Percentiles rank a stretch among this genome's conserved stretches.
Conservation (phyloP, 768 basidiomycete genomes). For the Gautieria morchelliformis region DNA sequence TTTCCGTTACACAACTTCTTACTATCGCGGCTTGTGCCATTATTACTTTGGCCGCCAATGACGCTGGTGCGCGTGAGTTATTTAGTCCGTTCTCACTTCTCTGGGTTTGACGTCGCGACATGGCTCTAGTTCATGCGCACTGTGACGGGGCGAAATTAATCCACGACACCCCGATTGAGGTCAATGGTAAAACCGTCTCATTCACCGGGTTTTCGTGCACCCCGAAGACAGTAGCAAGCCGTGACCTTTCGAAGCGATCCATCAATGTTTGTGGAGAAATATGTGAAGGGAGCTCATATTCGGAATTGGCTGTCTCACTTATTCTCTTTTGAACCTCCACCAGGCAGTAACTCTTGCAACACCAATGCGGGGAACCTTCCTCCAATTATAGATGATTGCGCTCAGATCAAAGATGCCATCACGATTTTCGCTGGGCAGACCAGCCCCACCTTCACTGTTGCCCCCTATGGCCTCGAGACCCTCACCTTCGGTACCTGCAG, state of each 20-base stretch:
- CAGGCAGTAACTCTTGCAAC: slow-evolving; percentile 3
- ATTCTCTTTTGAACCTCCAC: not conserved
- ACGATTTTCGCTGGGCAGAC: not conserved
- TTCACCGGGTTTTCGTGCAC: not conserved
- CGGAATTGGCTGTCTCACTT: not conserved
- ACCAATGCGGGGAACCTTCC: slow-evolving; percentile 3
- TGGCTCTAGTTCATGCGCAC: not conserved
- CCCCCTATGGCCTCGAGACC: not conserved
- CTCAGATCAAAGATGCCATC: not conserved
- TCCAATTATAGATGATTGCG: slow-evolving; percentile 3
- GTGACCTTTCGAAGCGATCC: not conserved
- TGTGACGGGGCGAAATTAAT: not conserved
- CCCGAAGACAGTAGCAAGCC: not conserved
- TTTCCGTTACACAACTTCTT: not conserved
- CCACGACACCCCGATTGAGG: not conserved
- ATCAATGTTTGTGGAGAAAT: not conserved
- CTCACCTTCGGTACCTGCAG: slow-evolving; percentile 4
- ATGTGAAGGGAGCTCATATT: not conserved
- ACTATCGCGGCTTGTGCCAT: not conserved
- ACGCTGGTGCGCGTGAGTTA: not conserved
- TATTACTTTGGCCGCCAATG: not conserved
- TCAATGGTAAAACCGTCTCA: not conserved
- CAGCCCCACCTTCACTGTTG: not conserved
- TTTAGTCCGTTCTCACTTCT: not conserved
- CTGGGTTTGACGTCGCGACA: not conserved